Evolutionary conservation across 805 yeast species (phyloP).

Genomic region (Candida dajiaensis): DNA sequence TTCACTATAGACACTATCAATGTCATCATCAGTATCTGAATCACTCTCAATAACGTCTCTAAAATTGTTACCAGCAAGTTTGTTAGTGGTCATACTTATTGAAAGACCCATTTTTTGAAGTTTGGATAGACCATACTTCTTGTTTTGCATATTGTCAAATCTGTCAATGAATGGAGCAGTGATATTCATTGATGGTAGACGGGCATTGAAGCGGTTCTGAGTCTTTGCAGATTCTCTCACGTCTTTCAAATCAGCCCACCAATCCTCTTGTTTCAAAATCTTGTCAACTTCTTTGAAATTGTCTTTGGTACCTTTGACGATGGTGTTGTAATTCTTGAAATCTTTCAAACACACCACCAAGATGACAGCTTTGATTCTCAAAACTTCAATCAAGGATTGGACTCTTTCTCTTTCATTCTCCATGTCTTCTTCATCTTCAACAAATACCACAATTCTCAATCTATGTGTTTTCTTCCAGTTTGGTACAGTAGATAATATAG

Average conservation of each 20-base stretch:
- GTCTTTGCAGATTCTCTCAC: conserved; percentile 38
- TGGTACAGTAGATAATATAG: conserved; percentile 87
- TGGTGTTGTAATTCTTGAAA: conserved; percentile 61
- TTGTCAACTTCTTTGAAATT: conserved; percentile 41
- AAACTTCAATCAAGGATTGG: conserved; percentile 54
- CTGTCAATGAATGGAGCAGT: conserved; percentile 22
- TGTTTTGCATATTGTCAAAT: conserved; percentile 20
- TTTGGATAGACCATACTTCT: conserved; percentile 43
- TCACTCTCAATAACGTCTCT: conserved; percentile 20
- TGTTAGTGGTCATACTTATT: conserved; percentile 66
- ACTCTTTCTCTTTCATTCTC: conserved; percentile 65
- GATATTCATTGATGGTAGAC: conserved; percentile 29
- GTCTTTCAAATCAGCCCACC: conserved; percentile 75
- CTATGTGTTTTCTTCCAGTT: conserved; percentile 79
- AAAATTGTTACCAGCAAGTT: conserved; percentile 32
- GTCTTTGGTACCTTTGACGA: conserved; percentile 60
- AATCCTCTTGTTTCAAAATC: conserved; percentile 55
- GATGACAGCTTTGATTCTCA: conserved; percentile 82
- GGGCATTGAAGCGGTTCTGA: conserved; percentile 20
- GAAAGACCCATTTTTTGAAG: conserved; percentile 76
- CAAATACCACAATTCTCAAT: conserved; percentile 83
- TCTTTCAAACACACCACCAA: conserved; percentile 61
- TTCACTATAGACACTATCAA: conserved; percentile 19
- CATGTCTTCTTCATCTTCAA: conserved; percentile 68
- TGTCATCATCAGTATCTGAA: conserved; percentile 23